Evolutionary conservation across 345 rosid genomes (phyloP).

Genomic region (Lenwebbia sp.): DNA sequence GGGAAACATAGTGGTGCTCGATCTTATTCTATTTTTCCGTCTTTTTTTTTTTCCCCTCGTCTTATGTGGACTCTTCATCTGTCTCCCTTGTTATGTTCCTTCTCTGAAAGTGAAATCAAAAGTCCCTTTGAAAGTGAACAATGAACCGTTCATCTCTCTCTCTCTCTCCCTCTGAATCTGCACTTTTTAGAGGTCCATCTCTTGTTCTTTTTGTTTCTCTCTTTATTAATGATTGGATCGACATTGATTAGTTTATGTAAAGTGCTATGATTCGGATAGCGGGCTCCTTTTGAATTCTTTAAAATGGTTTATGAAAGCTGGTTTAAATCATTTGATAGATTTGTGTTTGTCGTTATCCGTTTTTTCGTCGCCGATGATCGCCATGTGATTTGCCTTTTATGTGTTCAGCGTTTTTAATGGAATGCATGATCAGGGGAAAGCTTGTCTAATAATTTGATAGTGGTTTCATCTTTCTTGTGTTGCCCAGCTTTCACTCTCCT

Average conservation of each 20-base stretch:
- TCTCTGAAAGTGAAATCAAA: neutral
- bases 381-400: neutral
- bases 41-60: neutral
- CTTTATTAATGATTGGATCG: neutral
- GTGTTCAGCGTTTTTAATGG: neutral
- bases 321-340: neutral
- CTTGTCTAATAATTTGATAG: neutral
- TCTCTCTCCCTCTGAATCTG: neutral
- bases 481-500: neutral
- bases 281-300: neutral
- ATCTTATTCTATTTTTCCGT: neutral
- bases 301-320: neutral
- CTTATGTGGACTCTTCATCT: constrained; percentile 2
- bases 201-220: neutral
- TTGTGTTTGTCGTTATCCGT: neutral
- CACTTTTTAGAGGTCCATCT: neutral
- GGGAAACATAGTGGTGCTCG: neutral
- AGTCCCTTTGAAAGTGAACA: neutral
- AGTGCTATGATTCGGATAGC: neutral
- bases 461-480: neutral
- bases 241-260: neutral
- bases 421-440: neutral
- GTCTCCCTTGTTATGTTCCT: neutral
- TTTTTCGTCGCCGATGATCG: neutral
- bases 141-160: neutral